A percentile compares a stretch with the other conserved stretches of the same genome.
These are phyloP conservation scores for Klebsormidium nitens DNA, from an alignment of 139 green algal genomes.

Conservation along the genomic window DNA sequence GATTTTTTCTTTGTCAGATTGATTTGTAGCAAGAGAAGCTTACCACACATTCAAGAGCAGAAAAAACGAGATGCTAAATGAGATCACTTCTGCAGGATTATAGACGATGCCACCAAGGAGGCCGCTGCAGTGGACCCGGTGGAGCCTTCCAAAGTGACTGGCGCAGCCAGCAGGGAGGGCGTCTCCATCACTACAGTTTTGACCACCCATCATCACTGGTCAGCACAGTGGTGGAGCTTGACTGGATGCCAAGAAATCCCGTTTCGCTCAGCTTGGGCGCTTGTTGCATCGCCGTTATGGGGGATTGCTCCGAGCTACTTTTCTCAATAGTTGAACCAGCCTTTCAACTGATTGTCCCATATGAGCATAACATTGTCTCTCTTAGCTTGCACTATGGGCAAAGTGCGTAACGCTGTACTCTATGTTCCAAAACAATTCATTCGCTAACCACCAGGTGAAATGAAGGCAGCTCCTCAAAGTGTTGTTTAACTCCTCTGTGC, in stretches of 20 bases:
- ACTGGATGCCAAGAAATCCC: no score
- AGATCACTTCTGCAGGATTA: constrained; percentile 17
- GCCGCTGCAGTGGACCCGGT: constrained; percentile 32
- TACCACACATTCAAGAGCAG: background rate
- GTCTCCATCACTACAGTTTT: constrained; percentile 24
- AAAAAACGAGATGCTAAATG: background rate
- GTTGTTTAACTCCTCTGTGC: background rate
- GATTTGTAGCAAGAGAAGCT: background rate
- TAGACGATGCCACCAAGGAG: constrained; percentile 27
- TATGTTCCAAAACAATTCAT: no score
- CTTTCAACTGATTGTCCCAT: background rate
- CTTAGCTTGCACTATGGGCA: no score
- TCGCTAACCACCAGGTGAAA: no score
- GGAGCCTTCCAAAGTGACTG: constrained; percentile 25
- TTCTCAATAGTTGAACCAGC: background rate
- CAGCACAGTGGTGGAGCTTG: no score
- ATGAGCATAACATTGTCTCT: no score
- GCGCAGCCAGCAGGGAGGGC: constrained; percentile 17
- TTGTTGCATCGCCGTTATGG: no score
- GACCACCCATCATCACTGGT: constrained; percentile 41
- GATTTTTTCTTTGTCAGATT: background rate
- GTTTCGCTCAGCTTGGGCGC: no score
- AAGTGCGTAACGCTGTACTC: no score
- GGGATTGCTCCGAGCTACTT: background rate
- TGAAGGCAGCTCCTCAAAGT: no score